Evolutionary conservation across 495 filamentous ascomycete genomes (phyloP), one percentile per base, ranked within the genome.

Genomic region (Aspergillus diversus): DNA sequence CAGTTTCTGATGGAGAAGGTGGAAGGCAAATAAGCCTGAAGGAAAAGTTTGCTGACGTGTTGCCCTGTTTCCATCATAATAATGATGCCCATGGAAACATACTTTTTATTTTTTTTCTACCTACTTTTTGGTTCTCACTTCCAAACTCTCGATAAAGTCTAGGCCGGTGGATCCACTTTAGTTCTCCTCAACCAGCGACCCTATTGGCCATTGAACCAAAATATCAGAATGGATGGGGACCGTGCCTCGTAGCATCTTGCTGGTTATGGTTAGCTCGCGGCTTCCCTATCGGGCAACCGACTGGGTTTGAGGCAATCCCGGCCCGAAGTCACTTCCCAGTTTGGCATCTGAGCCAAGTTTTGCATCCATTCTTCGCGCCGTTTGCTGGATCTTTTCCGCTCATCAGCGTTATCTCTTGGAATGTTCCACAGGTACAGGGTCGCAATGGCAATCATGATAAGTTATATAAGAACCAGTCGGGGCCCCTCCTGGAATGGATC

Each of bases 181-280:
- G 37, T 39, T 7, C 13, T 39, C 13, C 37, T 39, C 37, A 13
- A 13, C 37, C 37, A 8, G 37, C 37, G 13, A 49, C 17, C 13
- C 17, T 15, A 49, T 49, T 48, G 46, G 16, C 46, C 4, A 5
- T 7, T 43, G 39, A 2, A 2, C 21, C 39, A 8, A n/a, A 43
- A 43, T 12, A 12, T 43, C 39, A 43, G 39, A 43, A 43, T 43
- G 39, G 39, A 11, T 43, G n/a, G 12, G 6, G 39, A 5, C 39
- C 39, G 21, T 37, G 46, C 21, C 17, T 73, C 75, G 75, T 63
- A 53, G 66, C 65, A 78, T 75, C 65, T 74, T 76, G 0, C 74
- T 67, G 6, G 0, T 60, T 59, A 5, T 0, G 63, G 71, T 32
- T 73, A 78, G 71, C 58, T 52, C 17, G 16, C 16, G 17, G 2